Base-by-base conservation (phyloP, 768 basidiomycete species). In the Auriscalpium orientale region DNA sequence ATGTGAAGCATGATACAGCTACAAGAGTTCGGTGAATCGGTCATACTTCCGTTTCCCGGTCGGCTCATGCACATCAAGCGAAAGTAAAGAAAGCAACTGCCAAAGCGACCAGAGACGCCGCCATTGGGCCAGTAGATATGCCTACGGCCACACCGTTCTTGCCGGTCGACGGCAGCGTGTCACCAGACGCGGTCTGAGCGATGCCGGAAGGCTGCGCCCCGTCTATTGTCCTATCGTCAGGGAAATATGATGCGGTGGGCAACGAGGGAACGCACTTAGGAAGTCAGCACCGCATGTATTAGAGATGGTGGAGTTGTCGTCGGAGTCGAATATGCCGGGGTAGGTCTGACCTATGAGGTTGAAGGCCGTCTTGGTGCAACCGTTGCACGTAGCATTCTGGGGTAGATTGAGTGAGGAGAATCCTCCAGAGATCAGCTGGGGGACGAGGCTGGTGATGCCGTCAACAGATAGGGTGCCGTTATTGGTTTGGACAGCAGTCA, bases 401-500 rank as follows among this genome's bases (percentile, higher is more conserved):
- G 66, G 63, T 16, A 68, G 34, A 49, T 51, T 57, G 8, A 50
- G 21, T 8, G 49, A 15, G 20, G 66, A 61, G 13, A 63, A 40
- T 15, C 58, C 53, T 10, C 57, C 62, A 8, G 28, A 49, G 12
- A 56, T 8, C 34, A 65, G 10, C 46, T 58, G 16, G 20, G 46
- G 37, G 21, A 57, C 13, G n/a, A 51, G 37, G 3, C 49, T 20
- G 11, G 46, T 33, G 21, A 58, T 15, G 35, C 40, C 46, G 33
- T 51, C 43, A 3, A 50, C 4, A 15, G 4, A 49, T 21, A 61
- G 21, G 28, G 28, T 49, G n/a, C 60, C 58, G 10, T 36, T 66
- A n/a, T 56, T 34, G 5, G 64, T 61, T 66, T 90, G 76, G 16
- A 85, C 59, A 61, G 74, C 75, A 21, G 71, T 78, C 11, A 90